phyloP scores from a whole-genome alignment of 805 yeast species.

The Teunomyces kruisii region DNA sequence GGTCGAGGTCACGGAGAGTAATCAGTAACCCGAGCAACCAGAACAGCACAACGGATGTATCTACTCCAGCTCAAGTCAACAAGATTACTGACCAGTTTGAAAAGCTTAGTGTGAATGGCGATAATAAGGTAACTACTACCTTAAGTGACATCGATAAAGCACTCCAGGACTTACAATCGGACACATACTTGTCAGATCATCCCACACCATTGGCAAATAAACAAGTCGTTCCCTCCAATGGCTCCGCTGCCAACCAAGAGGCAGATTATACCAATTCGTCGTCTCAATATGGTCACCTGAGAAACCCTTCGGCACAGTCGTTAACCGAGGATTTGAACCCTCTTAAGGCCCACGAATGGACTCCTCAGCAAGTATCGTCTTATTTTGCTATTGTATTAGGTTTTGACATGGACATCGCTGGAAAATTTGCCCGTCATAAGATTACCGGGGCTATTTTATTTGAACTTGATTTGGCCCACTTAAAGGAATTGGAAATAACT shows the following conservation, averaged over 20 bases:
- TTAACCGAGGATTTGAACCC: conserved; percentile 41
- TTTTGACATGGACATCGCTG: conserved; percentile 71
- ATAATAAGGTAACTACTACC: conserved; percentile 46
- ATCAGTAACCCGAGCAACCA: conserved; percentile 16
- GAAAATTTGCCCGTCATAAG: conserved; percentile 81
- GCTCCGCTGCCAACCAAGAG: not conserved
- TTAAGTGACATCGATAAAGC: conserved; percentile 75
- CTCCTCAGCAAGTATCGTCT: conserved; percentile 80
- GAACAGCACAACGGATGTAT: not conserved
- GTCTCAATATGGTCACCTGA: conserved; percentile 4
- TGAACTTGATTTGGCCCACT: conserved; percentile 79
- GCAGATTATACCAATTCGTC: conserved; percentile 2
- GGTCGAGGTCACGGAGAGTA: conserved; percentile 57
- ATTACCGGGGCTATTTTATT: conserved; percentile 84
- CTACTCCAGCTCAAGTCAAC: not conserved
- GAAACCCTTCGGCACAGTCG: conserved; percentile 12
- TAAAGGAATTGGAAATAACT: conserved; percentile 87
- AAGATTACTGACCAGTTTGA: conserved; percentile 9
- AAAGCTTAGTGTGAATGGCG: conserved; percentile 7
- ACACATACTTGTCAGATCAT: conserved; percentile 9
- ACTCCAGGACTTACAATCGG: conserved; percentile 55
- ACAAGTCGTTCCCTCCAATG: not conserved
- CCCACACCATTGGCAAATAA: conserved; percentile 1
- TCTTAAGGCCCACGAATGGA: conserved; percentile 61
- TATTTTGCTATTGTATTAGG: conserved; percentile 70